Conservation (phyloP, 1,284 basidiomycete genomes). For the Pterulicium gracile region DNA sequence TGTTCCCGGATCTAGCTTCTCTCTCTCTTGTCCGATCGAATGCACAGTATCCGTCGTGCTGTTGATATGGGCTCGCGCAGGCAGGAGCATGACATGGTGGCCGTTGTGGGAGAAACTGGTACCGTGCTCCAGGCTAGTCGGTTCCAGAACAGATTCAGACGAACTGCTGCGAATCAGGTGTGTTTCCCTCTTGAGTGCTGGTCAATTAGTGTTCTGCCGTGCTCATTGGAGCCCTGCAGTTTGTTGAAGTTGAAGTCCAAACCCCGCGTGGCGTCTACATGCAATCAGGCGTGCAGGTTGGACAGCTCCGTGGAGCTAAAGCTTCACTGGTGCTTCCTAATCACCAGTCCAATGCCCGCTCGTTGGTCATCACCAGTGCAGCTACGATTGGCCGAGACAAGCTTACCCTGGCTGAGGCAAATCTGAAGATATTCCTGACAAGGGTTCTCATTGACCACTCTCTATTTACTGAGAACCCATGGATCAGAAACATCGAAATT, state of each 20-base stretch:
- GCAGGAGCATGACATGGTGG: not conserved
- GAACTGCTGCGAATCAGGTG: not conserved
- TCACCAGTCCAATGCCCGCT: conserved; percentile 14
- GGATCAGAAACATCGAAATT: conserved; percentile 46
- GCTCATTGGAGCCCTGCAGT: not conserved
- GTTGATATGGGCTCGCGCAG: not conserved
- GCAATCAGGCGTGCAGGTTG: conserved; percentile 14
- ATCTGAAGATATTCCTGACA: conserved; percentile 32
- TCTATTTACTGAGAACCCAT: conserved; percentile 36
- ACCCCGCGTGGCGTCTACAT: conserved; percentile 5
- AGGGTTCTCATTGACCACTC: conserved; percentile 36
- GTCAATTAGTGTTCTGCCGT: not conserved
- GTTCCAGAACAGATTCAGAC: not conserved
- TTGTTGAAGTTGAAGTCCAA: not conserved
- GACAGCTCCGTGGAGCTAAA: conserved; percentile 9
- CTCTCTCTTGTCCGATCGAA: not conserved
- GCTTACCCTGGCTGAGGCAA: conserved; percentile 40
- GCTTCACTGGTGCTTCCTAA: conserved; percentile 16
- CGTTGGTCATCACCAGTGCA: conserved; percentile 22
- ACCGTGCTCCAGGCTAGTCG: not conserved
- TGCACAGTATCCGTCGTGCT: not conserved
- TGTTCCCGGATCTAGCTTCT: not conserved
- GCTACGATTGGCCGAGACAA: conserved; percentile 37
- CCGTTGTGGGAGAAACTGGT: not conserved
- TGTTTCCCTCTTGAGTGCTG: not conserved